Conservation (phyloP, 768 basidiomycete species). For the Cystofilobasidium bisporidii region DNA sequence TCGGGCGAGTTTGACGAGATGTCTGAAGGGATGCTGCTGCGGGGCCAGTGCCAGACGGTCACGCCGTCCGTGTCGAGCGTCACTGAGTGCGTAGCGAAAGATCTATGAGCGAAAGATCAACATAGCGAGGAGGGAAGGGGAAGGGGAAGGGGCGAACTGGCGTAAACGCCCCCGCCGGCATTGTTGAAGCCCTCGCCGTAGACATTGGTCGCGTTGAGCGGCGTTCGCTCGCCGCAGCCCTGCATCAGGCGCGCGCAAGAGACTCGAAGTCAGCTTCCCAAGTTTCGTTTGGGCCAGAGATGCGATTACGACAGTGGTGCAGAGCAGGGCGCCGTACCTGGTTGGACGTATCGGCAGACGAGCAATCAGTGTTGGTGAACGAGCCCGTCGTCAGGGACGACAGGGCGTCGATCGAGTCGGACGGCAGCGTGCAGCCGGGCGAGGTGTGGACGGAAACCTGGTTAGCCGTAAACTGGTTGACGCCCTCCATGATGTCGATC, state of each 20-base stretch:
- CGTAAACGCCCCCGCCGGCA: slow-evolving; percentile 76
- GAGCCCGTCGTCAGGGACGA: slow-evolving; percentile 43
- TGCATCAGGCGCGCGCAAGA: neutral
- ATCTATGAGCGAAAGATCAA: too few relatives aligned
- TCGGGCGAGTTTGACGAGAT: slow-evolving; percentile 58
- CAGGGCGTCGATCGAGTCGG: slow-evolving; percentile 48
- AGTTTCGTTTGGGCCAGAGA: too few relatives aligned
- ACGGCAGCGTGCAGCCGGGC: slow-evolving; percentile 39
- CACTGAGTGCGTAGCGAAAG: too few relatives aligned
- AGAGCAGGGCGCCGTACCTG: slow-evolving; percentile 49
- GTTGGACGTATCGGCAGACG: slow-evolving; percentile 37
- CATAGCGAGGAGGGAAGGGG: too few relatives aligned
- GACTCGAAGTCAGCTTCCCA: neutral
- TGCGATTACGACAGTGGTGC: too few relatives aligned
- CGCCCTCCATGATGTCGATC: slow-evolving; percentile 12
- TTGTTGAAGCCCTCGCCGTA: slow-evolving; percentile 73
- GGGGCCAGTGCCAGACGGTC: slow-evolving; percentile 53
- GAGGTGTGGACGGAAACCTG: slow-evolving; percentile 10
- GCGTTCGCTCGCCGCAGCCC: slow-evolving; percentile 60
- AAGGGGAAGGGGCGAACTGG: slow-evolving; percentile 32
- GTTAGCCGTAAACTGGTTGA: neutral
- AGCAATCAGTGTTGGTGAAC: slow-evolving; percentile 38
- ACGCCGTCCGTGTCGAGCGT: slow-evolving; percentile 2
- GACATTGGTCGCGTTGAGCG: slow-evolving; percentile 46
- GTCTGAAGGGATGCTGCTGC: slow-evolving; percentile 62